phyloP scores from a whole-genome alignment of 2,329 filamentous ascomycete genomes.

The Arthroderma sp. region DNA sequence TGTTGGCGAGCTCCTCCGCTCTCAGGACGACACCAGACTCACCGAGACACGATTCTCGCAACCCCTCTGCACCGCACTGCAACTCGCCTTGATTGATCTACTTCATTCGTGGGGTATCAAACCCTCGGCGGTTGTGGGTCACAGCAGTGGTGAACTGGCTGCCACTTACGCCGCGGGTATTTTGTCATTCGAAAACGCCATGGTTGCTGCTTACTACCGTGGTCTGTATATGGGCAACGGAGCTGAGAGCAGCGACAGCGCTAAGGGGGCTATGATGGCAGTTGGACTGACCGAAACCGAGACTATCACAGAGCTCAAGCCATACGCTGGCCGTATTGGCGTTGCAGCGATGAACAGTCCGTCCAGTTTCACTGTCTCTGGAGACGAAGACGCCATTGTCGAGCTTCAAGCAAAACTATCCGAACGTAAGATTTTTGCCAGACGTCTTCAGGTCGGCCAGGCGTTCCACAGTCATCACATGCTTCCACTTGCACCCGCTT shows the following conservation, averaged over 20 bases:
- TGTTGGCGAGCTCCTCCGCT: slow-evolving; percentile 1
- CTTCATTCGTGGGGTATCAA: slow-evolving; percentile 20
- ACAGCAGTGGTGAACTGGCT: slow-evolving; percentile 28
- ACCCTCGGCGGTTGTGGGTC: slow-evolving; percentile 18
- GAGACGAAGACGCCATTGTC: slow-evolving; percentile 9
- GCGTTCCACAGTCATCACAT: slow-evolving; percentile 14
- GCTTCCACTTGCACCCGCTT: slow-evolving; percentile 5
- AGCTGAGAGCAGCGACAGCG: slow-evolving; percentile 1
- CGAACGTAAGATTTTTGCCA: slow-evolving; percentile 4
- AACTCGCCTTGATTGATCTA: slow-evolving; percentile 26
- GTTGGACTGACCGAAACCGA: slow-evolving; percentile 4
- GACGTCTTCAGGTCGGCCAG: slow-evolving; percentile 8
- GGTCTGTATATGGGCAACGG: slow-evolving; percentile 4
- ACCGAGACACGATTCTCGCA: slow-evolving; percentile 5
- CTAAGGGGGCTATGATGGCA: slow-evolving; percentile 7
- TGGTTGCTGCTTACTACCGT: slow-evolving; percentile 6
- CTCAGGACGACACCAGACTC: slow-evolving; percentile 3
- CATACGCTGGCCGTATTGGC: slow-evolving; percentile 4
- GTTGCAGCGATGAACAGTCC: slow-evolving; percentile 11
- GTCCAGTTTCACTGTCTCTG: slow-evolving; percentile 10
- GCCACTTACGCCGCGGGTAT: slow-evolving; percentile 26
- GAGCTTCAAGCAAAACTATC: slow-evolving; percentile 5
- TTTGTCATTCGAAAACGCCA: slow-evolving; percentile 23
- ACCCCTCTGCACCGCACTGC: slow-evolving; percentile 5
- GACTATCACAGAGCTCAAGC: background rate